phyloP scores from a whole-genome alignment of 2,329 filamentous ascomycete genomes.

The Macroventuria anomochaeta region DNA sequence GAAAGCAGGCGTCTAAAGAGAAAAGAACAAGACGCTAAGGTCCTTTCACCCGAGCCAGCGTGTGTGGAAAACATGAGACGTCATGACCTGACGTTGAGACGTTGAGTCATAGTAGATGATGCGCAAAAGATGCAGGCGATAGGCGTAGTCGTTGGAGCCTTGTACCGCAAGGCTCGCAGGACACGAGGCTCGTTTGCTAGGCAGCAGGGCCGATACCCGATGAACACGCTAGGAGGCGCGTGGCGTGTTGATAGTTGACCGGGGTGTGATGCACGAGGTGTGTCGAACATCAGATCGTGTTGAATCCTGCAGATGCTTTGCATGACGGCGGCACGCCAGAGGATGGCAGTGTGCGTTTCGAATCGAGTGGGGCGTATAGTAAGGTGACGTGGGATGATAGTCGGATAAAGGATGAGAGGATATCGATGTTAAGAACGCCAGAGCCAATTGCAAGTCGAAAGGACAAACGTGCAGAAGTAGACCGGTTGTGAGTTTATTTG shows the following conservation, averaged over 20 bases:
- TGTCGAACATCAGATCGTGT: conserved; percentile 38
- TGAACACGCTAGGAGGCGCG: conserved; percentile 16
- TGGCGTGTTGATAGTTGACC: conserved; percentile 8
- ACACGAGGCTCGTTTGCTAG: conserved; percentile 24
- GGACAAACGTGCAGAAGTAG: conserved; percentile 21
- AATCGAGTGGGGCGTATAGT: conserved; percentile 28
- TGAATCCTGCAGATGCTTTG: conserved; percentile 32
- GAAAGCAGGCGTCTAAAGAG: conserved; percentile 38
- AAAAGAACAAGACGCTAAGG: conserved; percentile 27
- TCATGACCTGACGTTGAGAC: conserved; percentile 32
- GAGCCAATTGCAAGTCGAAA: conserved; percentile 32
- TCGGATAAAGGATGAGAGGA: conserved; percentile 15
- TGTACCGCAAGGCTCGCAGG: conserved; percentile 20
- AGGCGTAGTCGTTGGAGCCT: conserved; percentile 21
- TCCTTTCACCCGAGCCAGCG: conserved; percentile 48
- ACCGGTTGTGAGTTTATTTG: conserved; percentile 42
- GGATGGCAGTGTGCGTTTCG: conserved; percentile 24
- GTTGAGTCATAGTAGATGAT: conserved; percentile 27
- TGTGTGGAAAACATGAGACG: conserved; percentile 39
- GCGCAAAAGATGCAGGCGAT: conserved; percentile 24
- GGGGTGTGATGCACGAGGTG: conserved; percentile 31
- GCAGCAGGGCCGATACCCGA: conserved; percentile 27
- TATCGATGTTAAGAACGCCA: conserved; percentile 35
- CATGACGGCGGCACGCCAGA: conserved; percentile 30
- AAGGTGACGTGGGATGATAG: conserved; percentile 20